Percentiles rank a stretch among this genome's conserved stretches.
Evolutionary conservation across 2,329 filamentous ascomycete genomes (phyloP).

Genomic region (Raffaelea arxii): DNA sequence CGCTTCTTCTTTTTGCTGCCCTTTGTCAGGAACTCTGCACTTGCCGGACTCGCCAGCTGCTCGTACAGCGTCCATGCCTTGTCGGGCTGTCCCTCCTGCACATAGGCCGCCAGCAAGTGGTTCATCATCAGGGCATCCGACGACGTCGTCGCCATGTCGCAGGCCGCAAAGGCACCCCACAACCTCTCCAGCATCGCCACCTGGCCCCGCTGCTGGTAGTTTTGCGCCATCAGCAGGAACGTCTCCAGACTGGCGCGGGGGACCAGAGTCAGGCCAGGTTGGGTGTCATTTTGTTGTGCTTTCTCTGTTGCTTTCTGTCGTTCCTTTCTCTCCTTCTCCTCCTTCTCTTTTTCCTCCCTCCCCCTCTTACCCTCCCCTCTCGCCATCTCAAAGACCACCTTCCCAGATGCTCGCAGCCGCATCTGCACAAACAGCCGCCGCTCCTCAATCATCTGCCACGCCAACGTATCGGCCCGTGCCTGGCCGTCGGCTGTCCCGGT

Average conservation of each 20-base stretch:
- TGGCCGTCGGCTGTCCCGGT: slow-evolving; percentile 43
- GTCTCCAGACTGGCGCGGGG: slow-evolving; percentile 65
- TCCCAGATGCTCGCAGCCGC: slow-evolving; percentile 24
- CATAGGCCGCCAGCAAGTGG: slow-evolving; percentile 59
- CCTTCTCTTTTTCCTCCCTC: slow-evolving; percentile 3
- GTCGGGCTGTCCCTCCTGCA: slow-evolving; percentile 45
- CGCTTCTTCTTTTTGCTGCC: too few relatives aligned
- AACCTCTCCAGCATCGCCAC: slow-evolving; percentile 49
- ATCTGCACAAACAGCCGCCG: slow-evolving; percentile 54
- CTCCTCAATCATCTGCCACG: slow-evolving; percentile 66
- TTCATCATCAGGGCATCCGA: slow-evolving; percentile 67
- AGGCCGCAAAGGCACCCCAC: slow-evolving; percentile 50
- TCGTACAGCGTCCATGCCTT: slow-evolving; percentile 48
- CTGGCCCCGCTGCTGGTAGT: slow-evolving; percentile 56
- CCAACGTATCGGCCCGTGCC: slow-evolving; percentile 56
- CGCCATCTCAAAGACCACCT: slow-evolving; percentile 17
- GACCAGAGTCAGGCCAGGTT: slow-evolving; percentile 22
- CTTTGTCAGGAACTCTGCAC: too few relatives aligned
- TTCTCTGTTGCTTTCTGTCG: slow-evolving; percentile 4
- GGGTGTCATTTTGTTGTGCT: slow-evolving; percentile 1
- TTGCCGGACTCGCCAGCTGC: too few relatives aligned
- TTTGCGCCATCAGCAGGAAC: slow-evolving; percentile 63
- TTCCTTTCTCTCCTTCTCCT: slow-evolving; percentile 1
- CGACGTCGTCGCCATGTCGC: slow-evolving; percentile 47
- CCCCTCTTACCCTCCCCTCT: background rate